Conservation (phyloP, 2,329 filamentous ascomycete species). For the Colletotrichum higginsianum region DNA sequence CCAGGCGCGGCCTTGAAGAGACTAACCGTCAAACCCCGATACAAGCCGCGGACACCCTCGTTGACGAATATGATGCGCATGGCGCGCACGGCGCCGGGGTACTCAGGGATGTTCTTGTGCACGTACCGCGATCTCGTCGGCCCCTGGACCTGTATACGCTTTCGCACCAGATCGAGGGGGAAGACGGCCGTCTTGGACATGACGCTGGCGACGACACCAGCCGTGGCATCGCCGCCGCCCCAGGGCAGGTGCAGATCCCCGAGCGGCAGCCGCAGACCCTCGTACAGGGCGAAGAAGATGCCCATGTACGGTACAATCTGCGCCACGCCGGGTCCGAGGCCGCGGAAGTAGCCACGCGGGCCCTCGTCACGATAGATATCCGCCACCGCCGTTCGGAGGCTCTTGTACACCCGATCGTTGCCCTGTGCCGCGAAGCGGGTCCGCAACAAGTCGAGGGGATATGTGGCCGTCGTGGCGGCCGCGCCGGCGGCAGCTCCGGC, state of each 20-base stretch:
- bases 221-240: constrained; percentile 86
- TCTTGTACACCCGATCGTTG: constrained; percentile 81
- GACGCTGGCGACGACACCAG: constrained; percentile 85
- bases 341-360: constrained; percentile 85
- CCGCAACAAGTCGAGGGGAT: constrained; percentile 92
- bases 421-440: constrained; percentile 98
- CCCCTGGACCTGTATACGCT: constrained; percentile 95
- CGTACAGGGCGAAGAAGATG: constrained; percentile 93
- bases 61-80: constrained; percentile 76
- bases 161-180: constrained; percentile 91
- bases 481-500: constrained; percentile 88
- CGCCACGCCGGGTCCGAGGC: constrained; percentile 82
- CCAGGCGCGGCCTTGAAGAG: constrained; percentile 94
- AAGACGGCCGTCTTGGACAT: constrained; percentile 92
- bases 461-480: constrained; percentile 85
- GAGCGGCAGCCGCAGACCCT: constrained; percentile 77
- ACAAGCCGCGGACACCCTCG: constrained; percentile 86
- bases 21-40: constrained; percentile 89
- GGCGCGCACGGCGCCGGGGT: constrained; percentile 77
- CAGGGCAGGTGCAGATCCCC: constrained; percentile 71
- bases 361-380: constrained; percentile 87
- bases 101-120: constrained; percentile 90
- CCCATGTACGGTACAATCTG: constrained; percentile 99
- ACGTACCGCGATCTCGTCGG: constrained; percentile 85
- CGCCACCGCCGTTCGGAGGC: constrained; percentile 76